These are phyloP conservation scores for Galeopsis tetrahit DNA, from an alignment of 257 asterid genomes.

Conservation along the genomic window DNA sequence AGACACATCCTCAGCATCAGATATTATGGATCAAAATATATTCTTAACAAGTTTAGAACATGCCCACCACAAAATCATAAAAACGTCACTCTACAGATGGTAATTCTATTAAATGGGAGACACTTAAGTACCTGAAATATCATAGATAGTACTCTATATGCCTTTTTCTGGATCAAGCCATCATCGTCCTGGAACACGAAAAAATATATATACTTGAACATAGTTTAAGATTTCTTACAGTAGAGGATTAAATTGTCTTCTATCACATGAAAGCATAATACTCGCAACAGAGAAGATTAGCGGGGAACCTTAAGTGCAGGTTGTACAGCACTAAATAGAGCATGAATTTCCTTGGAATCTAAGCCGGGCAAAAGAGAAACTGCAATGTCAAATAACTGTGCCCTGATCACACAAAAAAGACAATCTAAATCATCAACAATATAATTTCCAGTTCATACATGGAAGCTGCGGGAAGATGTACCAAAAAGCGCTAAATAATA, in stretches of 20 bases:
- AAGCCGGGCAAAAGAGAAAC: slow-evolving; percentile 89
- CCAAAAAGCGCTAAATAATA: slow-evolving; percentile 6
- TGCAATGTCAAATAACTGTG: slow-evolving; percentile 77
- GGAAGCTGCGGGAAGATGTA: slow-evolving; percentile 4
- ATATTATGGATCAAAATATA: slow-evolving; percentile 2
- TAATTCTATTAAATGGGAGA: slow-evolving; percentile 15
- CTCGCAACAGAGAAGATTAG: slow-evolving; percentile 10
- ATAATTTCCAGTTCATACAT: slow-evolving; percentile 14
- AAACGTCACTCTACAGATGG: background rate
- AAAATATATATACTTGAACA: slow-evolving; percentile 10
- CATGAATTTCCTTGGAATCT: slow-evolving; percentile 64
- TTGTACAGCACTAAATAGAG: slow-evolving; percentile 54
- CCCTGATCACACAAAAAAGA: slow-evolving; percentile 54
- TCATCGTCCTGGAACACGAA: slow-evolving; percentile 66
- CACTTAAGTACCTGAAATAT: slow-evolving; percentile 64
- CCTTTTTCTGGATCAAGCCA: slow-evolving; percentile 88
- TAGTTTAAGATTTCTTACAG: slow-evolving; percentile 19
- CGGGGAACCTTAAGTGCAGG: slow-evolving; percentile 74
- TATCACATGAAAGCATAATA: slow-evolving; percentile 10
- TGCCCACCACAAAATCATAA: slow-evolving; percentile 13
- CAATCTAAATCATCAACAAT: background rate
- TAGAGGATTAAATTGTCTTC: slow-evolving; percentile 9
- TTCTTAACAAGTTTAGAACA: background rate
- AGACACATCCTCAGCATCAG: slow-evolving; percentile 9
- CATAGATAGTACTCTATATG: slow-evolving; percentile 75